phyloP scores from a whole-genome alignment of 1,284 basidiomycete species.

The Somion occarium region DNA sequence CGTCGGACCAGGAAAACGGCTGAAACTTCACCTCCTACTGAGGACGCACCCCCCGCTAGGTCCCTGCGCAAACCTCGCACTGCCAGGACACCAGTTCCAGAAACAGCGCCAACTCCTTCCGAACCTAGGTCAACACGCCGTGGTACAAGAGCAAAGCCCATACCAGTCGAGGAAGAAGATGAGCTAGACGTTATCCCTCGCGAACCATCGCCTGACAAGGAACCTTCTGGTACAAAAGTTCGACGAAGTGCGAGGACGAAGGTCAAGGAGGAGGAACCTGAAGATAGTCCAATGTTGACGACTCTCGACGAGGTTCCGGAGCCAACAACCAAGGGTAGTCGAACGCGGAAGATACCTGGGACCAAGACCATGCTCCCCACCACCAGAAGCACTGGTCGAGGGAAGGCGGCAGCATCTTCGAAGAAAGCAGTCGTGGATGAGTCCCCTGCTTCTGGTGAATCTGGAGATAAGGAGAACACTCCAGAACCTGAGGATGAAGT shows the following conservation, averaged over 20 bases:
- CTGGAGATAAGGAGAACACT: constrained; percentile 36
- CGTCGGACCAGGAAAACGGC: constrained; percentile 9
- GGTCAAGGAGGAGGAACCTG: constrained; percentile 22
- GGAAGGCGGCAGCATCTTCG: constrained; percentile 12
- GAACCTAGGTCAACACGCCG: constrained; percentile 1
- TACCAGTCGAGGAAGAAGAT: constrained; percentile 15
- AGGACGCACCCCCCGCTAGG: not conserved
- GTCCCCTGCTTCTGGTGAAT: constrained; percentile 9
- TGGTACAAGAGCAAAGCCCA: constrained; percentile 6
- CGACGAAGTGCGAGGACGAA: constrained; percentile 22
- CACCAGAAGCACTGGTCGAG: constrained; percentile 11
- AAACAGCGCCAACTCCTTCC: not conserved
- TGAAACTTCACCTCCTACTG: constrained; percentile 7
- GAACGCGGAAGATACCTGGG: constrained; percentile 9
- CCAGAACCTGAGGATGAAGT: constrained; percentile 28
- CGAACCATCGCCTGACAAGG: constrained; percentile 10
- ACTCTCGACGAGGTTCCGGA: constrained; percentile 7
- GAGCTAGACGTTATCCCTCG: constrained; percentile 18
- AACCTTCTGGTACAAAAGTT: constrained; percentile 8
- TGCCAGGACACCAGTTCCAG: constrained; percentile 2
- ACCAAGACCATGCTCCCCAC: not conserved
- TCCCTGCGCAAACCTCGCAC: not conserved
- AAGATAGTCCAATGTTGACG: constrained; percentile 11
- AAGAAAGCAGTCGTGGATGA: constrained; percentile 14
- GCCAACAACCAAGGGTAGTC: constrained; percentile 12